Conservation (phyloP, 148 eudicot species). For the Chenopodium album region DNA sequence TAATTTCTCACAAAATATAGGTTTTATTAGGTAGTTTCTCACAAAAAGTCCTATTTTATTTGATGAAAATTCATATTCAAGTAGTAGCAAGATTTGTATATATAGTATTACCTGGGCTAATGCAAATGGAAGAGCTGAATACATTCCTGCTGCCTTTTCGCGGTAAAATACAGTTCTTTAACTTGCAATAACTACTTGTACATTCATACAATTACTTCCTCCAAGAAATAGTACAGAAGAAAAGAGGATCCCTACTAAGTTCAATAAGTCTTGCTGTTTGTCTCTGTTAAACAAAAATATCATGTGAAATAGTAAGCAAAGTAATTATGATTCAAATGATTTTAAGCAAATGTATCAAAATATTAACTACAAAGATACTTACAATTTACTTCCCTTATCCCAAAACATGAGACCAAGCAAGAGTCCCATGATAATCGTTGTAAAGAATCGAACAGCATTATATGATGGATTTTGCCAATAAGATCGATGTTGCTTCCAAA, state of each 20-base stretch:
- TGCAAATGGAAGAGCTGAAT: slow-evolving; percentile 67
- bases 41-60: too few species aligned
- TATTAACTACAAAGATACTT: slow-evolving; percentile 24
- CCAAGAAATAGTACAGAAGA: slow-evolving; percentile 56
- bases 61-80: too few species aligned
- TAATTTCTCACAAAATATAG: too few species aligned
- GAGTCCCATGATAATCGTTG: slow-evolving; percentile 37
- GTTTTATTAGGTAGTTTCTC: too few species aligned
- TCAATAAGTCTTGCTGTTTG: slow-evolving; percentile 52
- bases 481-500: slow-evolving; percentile 69
- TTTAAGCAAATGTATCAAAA: too few species aligned
- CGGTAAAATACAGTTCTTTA: slow-evolving; percentile 72
- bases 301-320: neutral
- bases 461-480: slow-evolving; percentile 77
- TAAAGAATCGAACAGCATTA: slow-evolving; percentile 47
- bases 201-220: slow-evolving; percentile 39
- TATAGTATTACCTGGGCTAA: slow-evolving; percentile 50
- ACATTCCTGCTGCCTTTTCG: slow-evolving; percentile 77
- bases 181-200: slow-evolving; percentile 47
- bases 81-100: too few species aligned
- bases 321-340: too few species aligned
- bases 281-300: slow-evolving; percentile 30
- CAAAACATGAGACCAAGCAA: slow-evolving; percentile 63
- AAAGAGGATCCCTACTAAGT: slow-evolving; percentile 56
- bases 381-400: slow-evolving; percentile 53